A percentile compares a stretch with the other conserved stretches of the same genome.
Conservation (phyloP, 768 basidiomycete species). For the Kwoniella shandongensis region DNA sequence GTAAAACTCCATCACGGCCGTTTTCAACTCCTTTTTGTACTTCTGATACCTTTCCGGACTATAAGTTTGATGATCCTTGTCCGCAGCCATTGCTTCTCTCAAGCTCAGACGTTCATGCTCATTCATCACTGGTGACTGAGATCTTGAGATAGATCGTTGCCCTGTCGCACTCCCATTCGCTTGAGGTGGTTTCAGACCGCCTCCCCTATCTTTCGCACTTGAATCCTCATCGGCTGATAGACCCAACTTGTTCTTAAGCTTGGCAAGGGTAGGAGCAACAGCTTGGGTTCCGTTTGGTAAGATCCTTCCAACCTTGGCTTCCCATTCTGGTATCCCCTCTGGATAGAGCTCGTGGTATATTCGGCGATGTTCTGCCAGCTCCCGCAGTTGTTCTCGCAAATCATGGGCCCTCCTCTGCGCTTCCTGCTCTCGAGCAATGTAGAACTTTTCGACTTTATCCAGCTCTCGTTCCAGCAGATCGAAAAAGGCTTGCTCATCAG, state of each 20-base stretch:
- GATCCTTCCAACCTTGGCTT: conserved; percentile 32
- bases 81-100: conserved; percentile 35
- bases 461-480: conserved; percentile 73
- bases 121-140: conserved; percentile 6
- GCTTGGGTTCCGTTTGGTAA: conserved; percentile 23
- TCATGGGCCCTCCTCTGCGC: conserved; percentile 53
- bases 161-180: not conserved
- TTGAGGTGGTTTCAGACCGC: not conserved
- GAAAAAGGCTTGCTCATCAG: conserved; percentile 71
- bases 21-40: conserved; percentile 82
- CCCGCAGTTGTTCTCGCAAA: conserved; percentile 69
- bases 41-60: conserved; percentile 77
- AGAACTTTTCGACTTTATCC: conserved; percentile 83
- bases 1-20: conserved; percentile 80
- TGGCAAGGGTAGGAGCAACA: conserved; percentile 7
- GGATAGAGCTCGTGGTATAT: conserved; percentile 53
- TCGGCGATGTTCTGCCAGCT: conserved; percentile 68
- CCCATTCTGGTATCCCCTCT: conserved; percentile 42
- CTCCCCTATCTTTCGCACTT: not conserved
- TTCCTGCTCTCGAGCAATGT: conserved; percentile 68
- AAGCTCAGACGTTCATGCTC: conserved; percentile 17
- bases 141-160: not conserved
- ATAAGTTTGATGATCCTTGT: conserved; percentile 46
- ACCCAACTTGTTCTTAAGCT: conserved; percentile 8
- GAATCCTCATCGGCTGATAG: not conserved